Base-by-base conservation (phyloP, 495 filamentous ascomycete genomes). In the Hyaloscypha finlandica region DNA sequence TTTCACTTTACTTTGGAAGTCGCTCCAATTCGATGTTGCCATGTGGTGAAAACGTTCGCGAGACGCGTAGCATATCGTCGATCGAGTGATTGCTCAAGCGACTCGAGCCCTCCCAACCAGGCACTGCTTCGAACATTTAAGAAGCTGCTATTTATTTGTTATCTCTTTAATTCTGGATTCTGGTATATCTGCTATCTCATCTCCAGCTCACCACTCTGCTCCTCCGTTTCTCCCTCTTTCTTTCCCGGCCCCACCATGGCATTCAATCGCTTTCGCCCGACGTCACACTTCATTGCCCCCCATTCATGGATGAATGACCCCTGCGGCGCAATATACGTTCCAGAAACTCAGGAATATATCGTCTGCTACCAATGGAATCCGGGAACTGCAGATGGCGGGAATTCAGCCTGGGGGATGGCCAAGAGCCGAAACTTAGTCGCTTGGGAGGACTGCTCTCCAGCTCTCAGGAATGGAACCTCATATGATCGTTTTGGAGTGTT, bases 301-400 rank as follows among this genome's bases (percentile, higher is more conserved):
- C 65, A 71, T 59, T 68, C 65, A 6, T 71, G 69, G 69, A 39
- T 52, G 22, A 71, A 71, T 60, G 69, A 71, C 42, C 69, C 69
- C 20, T 71, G 69, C 35, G 69, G 69, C 16, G 69, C 69, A 9
- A 62, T 68, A 11, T 71, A 65, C 51, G 63, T 71, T 25, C 69
- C 69, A 14, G 69, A 71, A 59, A 71, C 66, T 9, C 48, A 68
- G 22, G 69, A 71, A 53, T 71, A 71, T 60, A n/a, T 71, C n/a
- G 45, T 71, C n/a, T 71, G 69, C 59, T 71, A 71, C 53, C 69
- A 71, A 68, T 71, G 69, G 69, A 71, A 68, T 51, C 69, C 69
- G 12, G 69, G 69, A 9, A 68, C 65, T 12, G n/a, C 39, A 19
- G 54, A 62, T 35, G 69, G 63, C 35, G 69, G 69, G 4, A 71